Base-by-base conservation (phyloP, 2,329 filamentous ascomycete genomes). In the Myrmaecium sp. region DNA sequence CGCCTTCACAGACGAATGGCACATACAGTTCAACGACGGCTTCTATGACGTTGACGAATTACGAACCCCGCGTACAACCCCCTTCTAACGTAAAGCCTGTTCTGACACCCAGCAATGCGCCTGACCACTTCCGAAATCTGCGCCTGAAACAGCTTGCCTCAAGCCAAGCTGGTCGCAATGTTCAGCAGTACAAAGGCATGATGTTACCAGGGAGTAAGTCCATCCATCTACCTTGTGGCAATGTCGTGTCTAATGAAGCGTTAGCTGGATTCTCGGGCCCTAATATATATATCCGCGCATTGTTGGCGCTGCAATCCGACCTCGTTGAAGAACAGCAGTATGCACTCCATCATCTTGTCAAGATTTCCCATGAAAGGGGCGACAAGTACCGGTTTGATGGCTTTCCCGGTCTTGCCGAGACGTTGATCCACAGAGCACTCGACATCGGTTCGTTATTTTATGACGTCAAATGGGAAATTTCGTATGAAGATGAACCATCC, bases 321-420 rank as follows among this genome's bases (percentile, higher is more conserved):
- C 69, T 92, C 14, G 66, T 67, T 3, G 66, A 74, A 8, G 86
- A 98, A 46, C 78, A 94, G 41, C 74, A 81, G n/a, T 95, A 91
- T 52, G 86, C 83, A 0, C 60, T 95, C 7, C 82, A 92, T 41
- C 86, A 95, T 42, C 58, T 95, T 4, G 83, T 95, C 32, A 92
- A 93, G 47, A 94, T 95, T 15, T 94, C 84, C 0, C 89, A 76
- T 44, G 84, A 95, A 50, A 70, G 84, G 22, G 86, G 86, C 23
- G 89, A 95, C 47, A 93, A 93, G 51, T 94, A 92, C 54, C 78
- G 81, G 33, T 94, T 95, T 38, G 83, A 92, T 40, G 79, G 81
- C 4, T 95, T 94, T 39, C 76, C 80, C 2, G 75, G 81, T 6
- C 64, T 98, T 15, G 81, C 82, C 1, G 89, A 95, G 50, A 79